Percentiles rank a stretch among this genome's conserved stretches.
Conservation (phyloP, 2,329 filamentous ascomycete species). For the Trichoderma arundinaceum region DNA sequence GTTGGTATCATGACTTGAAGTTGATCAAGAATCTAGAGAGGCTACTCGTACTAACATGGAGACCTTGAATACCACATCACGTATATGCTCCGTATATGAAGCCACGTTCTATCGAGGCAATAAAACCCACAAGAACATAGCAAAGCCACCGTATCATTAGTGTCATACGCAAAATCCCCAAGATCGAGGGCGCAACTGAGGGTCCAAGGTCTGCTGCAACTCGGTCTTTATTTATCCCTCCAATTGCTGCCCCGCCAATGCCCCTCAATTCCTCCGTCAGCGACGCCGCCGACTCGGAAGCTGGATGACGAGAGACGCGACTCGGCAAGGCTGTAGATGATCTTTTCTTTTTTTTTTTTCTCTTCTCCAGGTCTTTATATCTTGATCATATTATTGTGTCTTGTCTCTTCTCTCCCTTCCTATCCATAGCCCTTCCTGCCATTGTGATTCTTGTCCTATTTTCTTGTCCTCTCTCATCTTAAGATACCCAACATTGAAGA, state of each 20-base stretch:
- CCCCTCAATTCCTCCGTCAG: constrained; percentile 49
- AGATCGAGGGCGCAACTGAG: no score
- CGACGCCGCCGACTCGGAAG: constrained; percentile 1
- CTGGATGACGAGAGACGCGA: constrained; percentile 3
- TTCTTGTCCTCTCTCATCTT: background rate
- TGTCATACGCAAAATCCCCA: no score
- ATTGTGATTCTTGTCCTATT: background rate
- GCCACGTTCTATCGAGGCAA: no score
- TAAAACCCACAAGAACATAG: no score
- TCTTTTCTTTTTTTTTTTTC: background rate
- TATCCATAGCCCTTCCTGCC: background rate
- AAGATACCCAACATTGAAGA: background rate
- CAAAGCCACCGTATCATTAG: no score
- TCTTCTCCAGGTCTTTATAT: background rate
- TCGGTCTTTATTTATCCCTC: constrained; percentile 36
- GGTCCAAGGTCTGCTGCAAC: no score
- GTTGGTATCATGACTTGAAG: no score
- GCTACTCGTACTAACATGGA: no score
- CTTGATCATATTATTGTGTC: background rate
- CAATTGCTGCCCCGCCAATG: constrained; percentile 40
- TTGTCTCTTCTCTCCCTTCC: background rate
- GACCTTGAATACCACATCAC: no score
- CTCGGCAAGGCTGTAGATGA: constrained; percentile 19
- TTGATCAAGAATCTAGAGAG: no score
- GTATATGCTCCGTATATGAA: no score